A percentile compares a stretch with the other conserved stretches of the same genome.
These are phyloP conservation scores for Lumnitzera littorea DNA, from an alignment of 345 rosid genomes.

Conservation along the genomic window DNA sequence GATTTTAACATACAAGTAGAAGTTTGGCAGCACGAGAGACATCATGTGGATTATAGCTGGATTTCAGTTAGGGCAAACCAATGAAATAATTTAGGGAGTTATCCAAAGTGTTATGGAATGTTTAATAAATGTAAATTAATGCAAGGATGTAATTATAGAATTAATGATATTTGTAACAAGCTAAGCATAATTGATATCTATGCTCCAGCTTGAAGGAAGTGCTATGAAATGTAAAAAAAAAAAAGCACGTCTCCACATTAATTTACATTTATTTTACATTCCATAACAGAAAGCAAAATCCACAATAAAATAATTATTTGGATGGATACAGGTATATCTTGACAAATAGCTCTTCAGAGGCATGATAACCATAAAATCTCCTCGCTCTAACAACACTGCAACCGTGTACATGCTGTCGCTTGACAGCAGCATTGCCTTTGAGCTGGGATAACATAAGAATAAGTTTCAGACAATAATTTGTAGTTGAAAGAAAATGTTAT, in stretches of 20 bases:
- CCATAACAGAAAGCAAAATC: not conserved
- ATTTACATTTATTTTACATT: too few species aligned
- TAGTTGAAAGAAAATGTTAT: not conserved
- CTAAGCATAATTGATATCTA: too few species aligned
- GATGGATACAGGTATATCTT: slow-evolving; percentile 89
- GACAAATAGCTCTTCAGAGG: slow-evolving; percentile 78
- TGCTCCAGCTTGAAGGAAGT: too few species aligned
- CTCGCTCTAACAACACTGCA: slow-evolving; percentile 75
- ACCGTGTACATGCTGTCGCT: slow-evolving; percentile 80
- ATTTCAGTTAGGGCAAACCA: not conserved
- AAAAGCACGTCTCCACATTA: too few species aligned
- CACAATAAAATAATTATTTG: not conserved
- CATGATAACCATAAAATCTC: slow-evolving; percentile 82
- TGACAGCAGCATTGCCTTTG: slow-evolving; percentile 55
- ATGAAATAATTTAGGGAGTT: not conserved
- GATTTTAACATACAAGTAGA: slow-evolving; percentile 11
- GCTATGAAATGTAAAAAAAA: too few species aligned
- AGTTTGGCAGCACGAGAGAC: slow-evolving; percentile 16
- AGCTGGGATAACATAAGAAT: slow-evolving; percentile 35
- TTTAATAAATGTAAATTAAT: too few species aligned
- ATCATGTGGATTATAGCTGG: slow-evolving; percentile 16
- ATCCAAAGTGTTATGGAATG: not conserved
- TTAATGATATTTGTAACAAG: too few species aligned
- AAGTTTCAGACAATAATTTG: slow-evolving; percentile 1
- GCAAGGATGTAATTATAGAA: too few species aligned